These are phyloP conservation scores for Rheum nobile DNA, from an alignment of 148 eudicot species.

Conservation along the genomic window DNA sequence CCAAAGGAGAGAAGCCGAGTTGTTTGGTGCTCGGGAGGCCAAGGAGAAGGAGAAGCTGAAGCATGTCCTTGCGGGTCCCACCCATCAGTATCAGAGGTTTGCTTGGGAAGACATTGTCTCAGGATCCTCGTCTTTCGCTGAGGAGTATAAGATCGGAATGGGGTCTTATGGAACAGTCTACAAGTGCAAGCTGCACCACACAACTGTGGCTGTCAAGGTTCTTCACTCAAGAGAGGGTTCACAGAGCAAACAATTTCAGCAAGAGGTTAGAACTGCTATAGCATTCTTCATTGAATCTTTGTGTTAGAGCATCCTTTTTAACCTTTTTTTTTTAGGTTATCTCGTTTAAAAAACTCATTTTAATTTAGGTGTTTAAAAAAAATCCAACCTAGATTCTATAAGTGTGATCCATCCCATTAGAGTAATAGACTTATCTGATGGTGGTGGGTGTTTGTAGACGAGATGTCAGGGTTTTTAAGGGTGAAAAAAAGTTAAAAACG, in stretches of 20 bases:
- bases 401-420: too few species aligned
- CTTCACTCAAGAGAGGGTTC: conserved; percentile 54
- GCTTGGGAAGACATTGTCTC: conserved; percentile 69
- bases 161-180: conserved; percentile 84
- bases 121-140: conserved; percentile 54
- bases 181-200: conserved; percentile 72
- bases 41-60: conserved; percentile 63
- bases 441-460: too few species aligned
- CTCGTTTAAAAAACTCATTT: too few species aligned
- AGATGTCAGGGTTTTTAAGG: too few species aligned
- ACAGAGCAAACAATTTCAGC: conserved; percentile 51
- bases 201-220: conserved; percentile 73
- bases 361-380: too few species aligned
- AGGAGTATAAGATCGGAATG: conserved; percentile 54
- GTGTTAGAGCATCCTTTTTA: too few species aligned
- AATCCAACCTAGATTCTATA: too few species aligned
- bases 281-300: too few species aligned
- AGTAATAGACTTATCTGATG: too few species aligned
- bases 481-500: too few species aligned
- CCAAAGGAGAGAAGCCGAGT: conserved; percentile 60
- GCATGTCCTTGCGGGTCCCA: conserved; percentile 29
- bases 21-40: conserved; percentile 38
- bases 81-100: conserved; percentile 46
- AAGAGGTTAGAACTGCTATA: conserved; percentile 67
- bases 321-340: too few species aligned